Evolutionary conservation across 257 asterid genomes (phyloP), one percentile per base, ranked within the genome.

Genomic region (Capsicum pubescens): DNA sequence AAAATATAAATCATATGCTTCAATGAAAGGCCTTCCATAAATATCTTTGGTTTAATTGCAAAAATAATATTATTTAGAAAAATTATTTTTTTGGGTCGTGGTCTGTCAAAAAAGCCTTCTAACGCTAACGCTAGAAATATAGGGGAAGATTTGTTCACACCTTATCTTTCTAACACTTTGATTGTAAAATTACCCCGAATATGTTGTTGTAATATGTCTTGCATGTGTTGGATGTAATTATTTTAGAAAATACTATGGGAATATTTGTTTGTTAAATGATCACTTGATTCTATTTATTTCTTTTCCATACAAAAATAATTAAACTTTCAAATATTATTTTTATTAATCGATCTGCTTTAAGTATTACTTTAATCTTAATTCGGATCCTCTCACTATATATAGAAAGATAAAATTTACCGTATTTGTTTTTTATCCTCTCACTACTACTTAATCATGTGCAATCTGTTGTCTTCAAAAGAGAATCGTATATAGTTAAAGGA

Each of bases 381-480:
- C 0, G 6, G 14, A 15, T 63, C 70, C 8, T 26, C 8, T 26
- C 8, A 6, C 10, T 63, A 32, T 2, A 11, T 60, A 60, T 64
- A 64, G 71, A 64, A 64, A 64, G 16, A 21, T 64, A 16, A 11
- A 13, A 64, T 64, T 76, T 12, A 63, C 21, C 7, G 44, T 76
- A 46, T 52, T 76, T 76, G 48, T 54, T 77, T 77, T 26, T 76
- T 74, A 74, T 50, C 13, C 42, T 19, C 19, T 50, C 63, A 54
- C 26, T 52, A 52, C 50, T 44, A 44, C 63, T 76, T 52, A 76
- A 50, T 69, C 54, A 50, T 21, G 63, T 76, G 63, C 81, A 76
- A 52, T 76, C 32, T 26, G 2, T 0, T 39, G 48, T 52, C 81
- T 52, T 76, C 48, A 76, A 14, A 14, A 76, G 81, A 76, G 48